phyloP scores from a whole-genome alignment of 106 monocot species.

The Xerophyta viscosa region DNA sequence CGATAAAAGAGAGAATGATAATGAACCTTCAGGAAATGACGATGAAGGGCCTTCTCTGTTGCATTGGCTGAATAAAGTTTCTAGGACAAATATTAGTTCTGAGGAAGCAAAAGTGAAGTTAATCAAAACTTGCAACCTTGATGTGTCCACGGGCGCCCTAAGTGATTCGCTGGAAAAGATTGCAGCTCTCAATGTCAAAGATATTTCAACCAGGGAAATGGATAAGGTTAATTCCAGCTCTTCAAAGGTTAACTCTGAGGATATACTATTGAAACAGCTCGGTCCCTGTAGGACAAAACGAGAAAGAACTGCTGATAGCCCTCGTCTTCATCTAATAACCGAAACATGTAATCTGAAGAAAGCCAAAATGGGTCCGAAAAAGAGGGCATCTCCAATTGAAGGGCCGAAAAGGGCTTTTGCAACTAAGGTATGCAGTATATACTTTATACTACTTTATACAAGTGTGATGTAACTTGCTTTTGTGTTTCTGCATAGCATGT shows the following conservation, averaged over 20 bases:
- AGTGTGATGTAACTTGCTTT: no score
- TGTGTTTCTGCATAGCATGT: no score
- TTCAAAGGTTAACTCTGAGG: no score
- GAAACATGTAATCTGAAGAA: background rate
- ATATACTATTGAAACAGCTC: no score
- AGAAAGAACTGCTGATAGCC: no score
- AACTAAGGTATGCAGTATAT: no score
- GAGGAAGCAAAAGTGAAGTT: slow-evolving; percentile 9
- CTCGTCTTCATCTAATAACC: no score
- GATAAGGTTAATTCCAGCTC: background rate
- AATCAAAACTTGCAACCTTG: background rate
- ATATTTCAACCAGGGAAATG: background rate
- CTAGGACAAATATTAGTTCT: slow-evolving; percentile 16
- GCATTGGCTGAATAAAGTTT: slow-evolving; percentile 27
- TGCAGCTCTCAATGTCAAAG: slow-evolving; percentile 1
- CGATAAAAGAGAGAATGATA: slow-evolving; percentile 1
- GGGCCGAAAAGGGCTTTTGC: no score
- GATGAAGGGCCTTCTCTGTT: slow-evolving; percentile 32
- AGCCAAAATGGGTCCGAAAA: background rate
- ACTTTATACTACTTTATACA: no score
- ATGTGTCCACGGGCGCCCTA: slow-evolving; percentile 3
- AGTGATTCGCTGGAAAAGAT: background rate
- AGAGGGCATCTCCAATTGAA: no score
- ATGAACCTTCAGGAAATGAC: slow-evolving; percentile 11
- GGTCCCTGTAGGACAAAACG: no score